These are phyloP conservation scores for Malus asiatica DNA, from an alignment of 306 rosid species.

Conservation along the genomic window DNA sequence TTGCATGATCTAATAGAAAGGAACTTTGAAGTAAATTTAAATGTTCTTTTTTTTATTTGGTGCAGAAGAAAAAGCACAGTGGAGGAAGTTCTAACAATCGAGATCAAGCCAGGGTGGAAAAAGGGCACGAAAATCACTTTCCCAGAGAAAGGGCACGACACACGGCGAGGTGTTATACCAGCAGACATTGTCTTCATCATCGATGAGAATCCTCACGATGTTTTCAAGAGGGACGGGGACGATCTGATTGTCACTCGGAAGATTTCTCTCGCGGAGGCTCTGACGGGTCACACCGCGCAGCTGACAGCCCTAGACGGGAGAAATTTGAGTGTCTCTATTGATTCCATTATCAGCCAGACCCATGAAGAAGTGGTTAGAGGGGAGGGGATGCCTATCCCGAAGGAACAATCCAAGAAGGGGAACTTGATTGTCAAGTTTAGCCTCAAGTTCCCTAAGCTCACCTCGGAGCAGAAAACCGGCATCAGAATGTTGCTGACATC, in stretches of 20 bases:
- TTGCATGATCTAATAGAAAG: no score
- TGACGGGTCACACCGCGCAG: slow-evolving; percentile 65
- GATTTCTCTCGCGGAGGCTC: slow-evolving; percentile 76
- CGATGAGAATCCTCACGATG: slow-evolving; percentile 74
- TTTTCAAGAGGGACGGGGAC: slow-evolving; percentile 76
- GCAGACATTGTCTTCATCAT: slow-evolving; percentile 76
- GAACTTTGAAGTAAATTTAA: neutral
- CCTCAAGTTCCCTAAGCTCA: slow-evolving; percentile 69
- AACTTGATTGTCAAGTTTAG: slow-evolving; percentile 79
- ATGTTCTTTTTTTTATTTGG: slow-evolving; percentile 11
- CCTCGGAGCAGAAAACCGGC: slow-evolving; percentile 70
- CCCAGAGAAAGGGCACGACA: slow-evolving; percentile 71
- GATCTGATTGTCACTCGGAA: slow-evolving; percentile 64
- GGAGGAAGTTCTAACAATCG: slow-evolving; percentile 76
- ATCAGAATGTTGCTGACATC: slow-evolving; percentile 49
- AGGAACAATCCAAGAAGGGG: slow-evolving; percentile 68
- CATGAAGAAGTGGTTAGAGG: slow-evolving; percentile 80
- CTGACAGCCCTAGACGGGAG: slow-evolving; percentile 67
- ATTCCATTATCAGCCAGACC: slow-evolving; percentile 46
- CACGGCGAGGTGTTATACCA: slow-evolving; percentile 56
- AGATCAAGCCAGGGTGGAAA: slow-evolving; percentile 96
- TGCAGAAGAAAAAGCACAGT: slow-evolving; percentile 55
- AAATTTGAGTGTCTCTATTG: slow-evolving; percentile 40
- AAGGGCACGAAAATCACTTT: slow-evolving; percentile 88
- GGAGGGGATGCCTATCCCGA: slow-evolving; percentile 88